Evolutionary conservation across 225 moss, liverwort and hornwort genomes (phyloP).

Genomic region (Physcomitrium patens): DNA sequence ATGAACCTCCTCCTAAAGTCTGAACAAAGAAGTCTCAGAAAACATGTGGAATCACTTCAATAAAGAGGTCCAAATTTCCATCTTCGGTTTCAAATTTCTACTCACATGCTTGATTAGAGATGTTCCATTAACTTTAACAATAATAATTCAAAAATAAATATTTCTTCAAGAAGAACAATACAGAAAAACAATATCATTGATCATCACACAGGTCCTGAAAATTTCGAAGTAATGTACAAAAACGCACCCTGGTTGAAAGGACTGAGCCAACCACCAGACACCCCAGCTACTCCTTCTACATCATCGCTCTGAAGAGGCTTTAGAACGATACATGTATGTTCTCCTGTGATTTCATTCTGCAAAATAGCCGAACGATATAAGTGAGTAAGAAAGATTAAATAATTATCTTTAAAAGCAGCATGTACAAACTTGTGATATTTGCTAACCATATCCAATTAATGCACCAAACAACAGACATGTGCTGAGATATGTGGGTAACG

Average conservation of each 20-base stretch:
- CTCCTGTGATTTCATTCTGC: conserved; percentile 94
- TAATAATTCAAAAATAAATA: not conserved
- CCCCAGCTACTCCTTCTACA: conserved; percentile 63
- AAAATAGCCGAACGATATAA: conserved; percentile 13
- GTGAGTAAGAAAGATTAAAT: not conserved
- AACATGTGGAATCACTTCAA: not conserved
- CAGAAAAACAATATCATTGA: no score
- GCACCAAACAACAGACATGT: no score
- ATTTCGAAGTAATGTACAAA: conserved; percentile 4
- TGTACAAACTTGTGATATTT: not conserved
- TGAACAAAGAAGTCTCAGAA: conserved; percentile 30
- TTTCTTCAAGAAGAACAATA: not conserved
- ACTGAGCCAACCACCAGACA: conserved; percentile 68
- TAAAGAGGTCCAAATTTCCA: not conserved
- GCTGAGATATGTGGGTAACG: no score
- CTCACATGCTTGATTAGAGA: not conserved
- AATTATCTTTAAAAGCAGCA: not conserved
- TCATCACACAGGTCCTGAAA: not conserved
- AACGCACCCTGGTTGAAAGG: conserved; percentile 82
- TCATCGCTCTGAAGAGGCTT: conserved; percentile 79
- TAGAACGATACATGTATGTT: conserved; percentile 87
- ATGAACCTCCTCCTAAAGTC: conserved; percentile 93
- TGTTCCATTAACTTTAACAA: not conserved
- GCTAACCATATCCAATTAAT: no score
- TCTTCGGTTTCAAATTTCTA: not conserved